A percentile compares a stretch with the other conserved stretches of the same genome.
These are phyloP conservation scores for Zalaria obscura DNA, from an alignment of 2,329 filamentous ascomycete genomes.

Conservation along the genomic window DNA sequence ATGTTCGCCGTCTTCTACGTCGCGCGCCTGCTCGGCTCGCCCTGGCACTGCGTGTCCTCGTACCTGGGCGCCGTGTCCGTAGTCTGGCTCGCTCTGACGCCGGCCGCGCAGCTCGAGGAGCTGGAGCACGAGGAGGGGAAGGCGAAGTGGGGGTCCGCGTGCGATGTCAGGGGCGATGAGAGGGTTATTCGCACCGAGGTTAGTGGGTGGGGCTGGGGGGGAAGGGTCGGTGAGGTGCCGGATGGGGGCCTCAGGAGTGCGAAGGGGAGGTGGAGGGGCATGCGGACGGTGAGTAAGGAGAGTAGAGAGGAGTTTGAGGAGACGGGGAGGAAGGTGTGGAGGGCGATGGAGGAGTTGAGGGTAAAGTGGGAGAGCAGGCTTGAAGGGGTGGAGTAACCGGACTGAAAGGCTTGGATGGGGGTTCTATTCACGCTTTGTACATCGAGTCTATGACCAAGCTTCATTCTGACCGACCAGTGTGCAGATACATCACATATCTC, in stretches of 20 bases:
- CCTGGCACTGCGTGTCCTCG: conserved; percentile 69
- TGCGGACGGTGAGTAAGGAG: conserved; percentile 43
- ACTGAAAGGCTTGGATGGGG: too few species aligned
- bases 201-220: conserved; percentile 64
- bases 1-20: conserved; percentile 58
- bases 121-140: conserved; percentile 36
- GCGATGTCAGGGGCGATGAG: conserved; percentile 42
- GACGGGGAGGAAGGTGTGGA: conserved; percentile 44
- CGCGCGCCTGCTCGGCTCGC: conserved; percentile 64
- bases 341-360: conserved; percentile 21
- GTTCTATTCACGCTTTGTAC: too few species aligned
- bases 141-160: conserved; percentile 76
- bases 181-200: conserved; percentile 67
- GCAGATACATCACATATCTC: conserved; percentile 16
- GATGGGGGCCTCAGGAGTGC: conserved; percentile 27
- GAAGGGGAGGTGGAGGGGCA: conserved; percentile 43
- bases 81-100: conserved; percentile 62
- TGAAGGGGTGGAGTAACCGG: conserved; percentile 19
- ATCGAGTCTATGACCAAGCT: too few species aligned
- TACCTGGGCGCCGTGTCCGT: conserved; percentile 66
- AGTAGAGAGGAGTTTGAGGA: conserved; percentile 57
- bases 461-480: conserved; percentile 3
- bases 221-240: conserved; percentile 36
- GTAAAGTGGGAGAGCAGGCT: conserved; percentile 24
- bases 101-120: conserved; percentile 47